Conservation (phyloP, 2,329 filamentous ascomycete species). For the Aspergillus pseudotamarii region DNA sequence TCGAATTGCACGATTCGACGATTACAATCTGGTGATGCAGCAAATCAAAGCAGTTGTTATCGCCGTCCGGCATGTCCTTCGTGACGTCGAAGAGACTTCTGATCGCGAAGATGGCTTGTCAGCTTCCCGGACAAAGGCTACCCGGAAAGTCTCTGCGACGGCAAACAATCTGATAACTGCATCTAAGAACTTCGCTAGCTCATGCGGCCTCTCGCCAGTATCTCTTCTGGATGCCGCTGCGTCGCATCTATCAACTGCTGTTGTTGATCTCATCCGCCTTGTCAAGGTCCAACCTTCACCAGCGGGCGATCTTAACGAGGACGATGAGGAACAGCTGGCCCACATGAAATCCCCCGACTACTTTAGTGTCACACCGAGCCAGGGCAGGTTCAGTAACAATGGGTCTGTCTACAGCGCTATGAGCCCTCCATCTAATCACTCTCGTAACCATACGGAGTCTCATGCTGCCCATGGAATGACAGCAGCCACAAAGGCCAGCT, state of each 20-base stretch:
- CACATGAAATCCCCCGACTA: constrained; percentile 70
- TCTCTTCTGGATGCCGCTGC: constrained; percentile 91
- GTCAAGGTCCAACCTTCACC: constrained; percentile 83
- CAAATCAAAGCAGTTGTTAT: constrained; percentile 85
- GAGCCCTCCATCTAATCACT: constrained; percentile 60
- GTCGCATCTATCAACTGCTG: constrained; percentile 80
- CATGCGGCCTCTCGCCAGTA: constrained; percentile 86
- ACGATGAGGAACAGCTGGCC: constrained; percentile 66
- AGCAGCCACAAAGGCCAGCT: constrained; percentile 37
- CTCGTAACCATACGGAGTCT: constrained; percentile 35
- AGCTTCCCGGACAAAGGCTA: constrained; percentile 70
- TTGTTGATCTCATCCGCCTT: constrained; percentile 80
- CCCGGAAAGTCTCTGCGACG: constrained; percentile 82
- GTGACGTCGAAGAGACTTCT: constrained; percentile 69
- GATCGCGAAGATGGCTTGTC: constrained; percentile 57
- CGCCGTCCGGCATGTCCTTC: constrained; percentile 80
- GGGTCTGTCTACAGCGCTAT: constrained; percentile 76
- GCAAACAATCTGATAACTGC: constrained; percentile 96
- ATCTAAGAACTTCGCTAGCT: constrained; percentile 83
- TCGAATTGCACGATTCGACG: constrained; percentile 71
- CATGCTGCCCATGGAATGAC: constrained; percentile 36
- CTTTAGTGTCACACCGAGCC: constrained; percentile 60
- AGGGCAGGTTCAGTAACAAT: constrained; percentile 59
- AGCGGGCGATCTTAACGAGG: constrained; percentile 72
- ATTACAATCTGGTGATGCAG: constrained; percentile 74